Evolutionary conservation across 2,329 filamentous ascomycete species (phyloP).

Genomic region (Akanthomyces dipterigenus): DNA sequence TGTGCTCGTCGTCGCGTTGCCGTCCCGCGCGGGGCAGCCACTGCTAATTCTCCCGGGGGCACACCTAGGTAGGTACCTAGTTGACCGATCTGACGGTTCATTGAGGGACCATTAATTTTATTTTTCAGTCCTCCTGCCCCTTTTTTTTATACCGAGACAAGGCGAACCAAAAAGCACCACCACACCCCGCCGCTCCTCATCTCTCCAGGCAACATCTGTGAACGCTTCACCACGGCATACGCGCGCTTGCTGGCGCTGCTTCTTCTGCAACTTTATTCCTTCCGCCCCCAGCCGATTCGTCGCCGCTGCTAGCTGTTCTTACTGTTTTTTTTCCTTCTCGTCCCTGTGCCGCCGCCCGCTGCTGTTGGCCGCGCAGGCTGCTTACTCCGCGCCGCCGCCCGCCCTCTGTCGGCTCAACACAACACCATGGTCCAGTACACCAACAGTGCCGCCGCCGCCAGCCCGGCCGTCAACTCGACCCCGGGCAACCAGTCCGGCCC

Average conservation of each 20-base stretch:
- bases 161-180: constrained; percentile 4
- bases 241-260: constrained; percentile 1
- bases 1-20: not conserved
- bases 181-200: not conserved
- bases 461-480: not conserved
- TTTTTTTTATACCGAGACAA: constrained; percentile 15
- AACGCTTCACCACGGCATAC: constrained; percentile 11
- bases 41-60: not conserved
- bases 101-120: constrained; percentile 6
- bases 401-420: not conserved
- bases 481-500: constrained; percentile 4
- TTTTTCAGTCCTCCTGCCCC: not conserved
- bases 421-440: constrained; percentile 11
- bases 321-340: not conserved
- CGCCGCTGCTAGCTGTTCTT: not conserved
- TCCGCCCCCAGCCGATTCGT: not conserved
- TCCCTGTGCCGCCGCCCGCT: not conserved
- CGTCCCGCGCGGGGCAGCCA: not conserved
- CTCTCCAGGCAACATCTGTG: constrained; percentile 1
- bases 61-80: too few relatives aligned
- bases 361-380: not conserved
- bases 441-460: constrained; percentile 1
- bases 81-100: constrained; percentile 5
- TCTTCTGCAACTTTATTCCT: not conserved
- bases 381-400: not conserved